Evolutionary conservation across 306 rosid genomes (phyloP).

Genomic region (Cyamopsis tetragonoloba): DNA sequence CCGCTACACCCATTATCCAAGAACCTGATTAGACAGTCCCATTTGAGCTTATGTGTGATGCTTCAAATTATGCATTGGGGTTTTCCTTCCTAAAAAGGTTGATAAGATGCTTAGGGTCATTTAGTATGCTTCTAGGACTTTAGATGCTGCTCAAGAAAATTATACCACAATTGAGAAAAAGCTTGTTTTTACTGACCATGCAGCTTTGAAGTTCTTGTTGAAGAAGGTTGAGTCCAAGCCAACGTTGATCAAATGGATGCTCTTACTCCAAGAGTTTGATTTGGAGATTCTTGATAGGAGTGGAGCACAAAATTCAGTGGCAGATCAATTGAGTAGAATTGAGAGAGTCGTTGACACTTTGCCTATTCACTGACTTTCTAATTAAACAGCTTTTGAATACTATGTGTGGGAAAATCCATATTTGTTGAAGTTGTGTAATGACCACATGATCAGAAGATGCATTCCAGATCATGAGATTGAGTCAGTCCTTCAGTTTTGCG

Average conservation of each 20-base stretch:
- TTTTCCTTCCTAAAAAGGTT: not conserved
- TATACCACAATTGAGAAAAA: not conserved
- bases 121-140: not conserved
- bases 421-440: not conserved
- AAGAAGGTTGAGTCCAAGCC: not conserved
- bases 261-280: too few species aligned
- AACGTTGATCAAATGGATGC: too few species aligned
- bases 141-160: not conserved
- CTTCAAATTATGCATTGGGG: not conserved
- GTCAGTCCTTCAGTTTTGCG: not conserved
- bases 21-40: not conserved
- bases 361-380: too few species aligned
- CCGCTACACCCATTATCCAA: not conserved
- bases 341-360: too few species aligned
- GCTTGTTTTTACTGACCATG: not conserved
- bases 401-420: not conserved
- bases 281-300: too few species aligned
- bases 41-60: not conserved
- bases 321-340: too few species aligned
- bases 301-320: too few species aligned
- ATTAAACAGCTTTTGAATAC: too few species aligned
- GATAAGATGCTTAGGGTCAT: not conserved
- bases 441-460: not conserved
- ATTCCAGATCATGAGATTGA: not conserved
- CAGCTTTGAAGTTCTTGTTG: not conserved